Evolutionary conservation across 257 asterid genomes (phyloP), one percentile per base, ranked within the genome.

Genomic region (Paraleonurus japonicus): DNA sequence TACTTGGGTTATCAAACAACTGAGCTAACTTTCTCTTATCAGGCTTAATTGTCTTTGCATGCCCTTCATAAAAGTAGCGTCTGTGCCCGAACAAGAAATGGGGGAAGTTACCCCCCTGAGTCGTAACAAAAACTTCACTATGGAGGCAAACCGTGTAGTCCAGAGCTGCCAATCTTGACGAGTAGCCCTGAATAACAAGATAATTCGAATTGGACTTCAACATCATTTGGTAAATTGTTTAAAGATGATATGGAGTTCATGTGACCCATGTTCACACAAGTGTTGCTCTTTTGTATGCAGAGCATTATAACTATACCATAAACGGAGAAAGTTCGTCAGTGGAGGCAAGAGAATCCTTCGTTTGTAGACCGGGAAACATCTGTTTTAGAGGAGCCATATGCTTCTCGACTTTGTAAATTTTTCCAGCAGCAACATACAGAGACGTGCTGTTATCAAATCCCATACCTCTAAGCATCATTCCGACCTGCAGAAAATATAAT

Each of bases 381-480:
- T 87, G 92, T 75, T 95, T 95, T 39, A 95, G 89, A 17, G 98
- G 98, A 74, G 92, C 95, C 97, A 95, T 89, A 63, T 95, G 85
- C 83, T 87, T 92, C 75, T 88, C 97, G 41, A 90, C 89, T 76
- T 83, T 85, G 79, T 95, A 95, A 37, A 95, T 89, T 82, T 89
- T 89, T 5, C 99, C 99, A 7, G 99, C 95, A 22, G 99, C 99
- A 35, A 95, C 99, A 32, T 79, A 95, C 53, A 95, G 76, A 61
- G 96, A 80, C 73, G 99, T 89, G 27, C 74, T 85, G 83, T 95
- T 95, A 30, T 89, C 96, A 22, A 95, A 95, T 73, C 99, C 99
- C 99, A 92, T 95, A 16, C 99, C 99, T 74, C 98, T 81, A 33
- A 95, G 96, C 92, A 95, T 92, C 96, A 95, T 88, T 50, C 99